Evolutionary conservation across 805 yeast genomes (phyloP).

Genomic region (Saturnispora quitensis): DNA sequence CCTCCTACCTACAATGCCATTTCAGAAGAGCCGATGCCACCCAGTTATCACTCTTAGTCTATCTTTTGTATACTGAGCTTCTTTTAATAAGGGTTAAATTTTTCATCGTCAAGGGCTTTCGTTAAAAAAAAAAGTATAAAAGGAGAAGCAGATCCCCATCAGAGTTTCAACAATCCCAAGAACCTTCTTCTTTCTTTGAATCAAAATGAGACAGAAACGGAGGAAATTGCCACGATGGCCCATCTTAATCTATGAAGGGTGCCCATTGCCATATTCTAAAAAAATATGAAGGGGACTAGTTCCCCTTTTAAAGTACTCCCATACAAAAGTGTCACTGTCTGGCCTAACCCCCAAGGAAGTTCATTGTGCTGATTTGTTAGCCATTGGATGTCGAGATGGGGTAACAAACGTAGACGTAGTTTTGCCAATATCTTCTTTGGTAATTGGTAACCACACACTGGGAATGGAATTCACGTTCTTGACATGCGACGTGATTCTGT

Average conservation of each 20-base stretch:
- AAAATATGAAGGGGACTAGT: slow-evolving; percentile 9
- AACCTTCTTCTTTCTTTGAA: slow-evolving; percentile 29
- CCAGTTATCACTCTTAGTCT: slow-evolving; percentile 41
- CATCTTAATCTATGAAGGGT: slow-evolving; percentile 51
- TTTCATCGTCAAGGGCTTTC: background rate
- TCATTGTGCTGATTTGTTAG: slow-evolving; percentile 43
- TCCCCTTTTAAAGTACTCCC: slow-evolving; percentile 38
- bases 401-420: slow-evolving; percentile 12
- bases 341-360: slow-evolving; percentile 48
- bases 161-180: background rate
- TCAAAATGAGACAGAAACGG: slow-evolving; percentile 45
- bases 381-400: slow-evolving; percentile 51
- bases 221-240: slow-evolving; percentile 65
- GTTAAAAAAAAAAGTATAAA: slow-evolving; percentile 2
- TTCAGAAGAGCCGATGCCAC: slow-evolving; percentile 61
- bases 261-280: slow-evolving; percentile 50
- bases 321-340: slow-evolving; percentile 29
- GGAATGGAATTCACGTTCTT: slow-evolving; percentile 70
- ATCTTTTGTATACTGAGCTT: background rate
- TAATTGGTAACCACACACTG: slow-evolving; percentile 60
- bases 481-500: slow-evolving; percentile 50
- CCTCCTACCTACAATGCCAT: slow-evolving; percentile 94
- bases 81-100: background rate
- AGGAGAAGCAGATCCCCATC: background rate
- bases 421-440: slow-evolving; percentile 47